Evolutionary conservation across 805 yeast genomes (phyloP), one percentile per base, ranked within the genome.

Genomic region (Priceomyces fermenticarens): DNA sequence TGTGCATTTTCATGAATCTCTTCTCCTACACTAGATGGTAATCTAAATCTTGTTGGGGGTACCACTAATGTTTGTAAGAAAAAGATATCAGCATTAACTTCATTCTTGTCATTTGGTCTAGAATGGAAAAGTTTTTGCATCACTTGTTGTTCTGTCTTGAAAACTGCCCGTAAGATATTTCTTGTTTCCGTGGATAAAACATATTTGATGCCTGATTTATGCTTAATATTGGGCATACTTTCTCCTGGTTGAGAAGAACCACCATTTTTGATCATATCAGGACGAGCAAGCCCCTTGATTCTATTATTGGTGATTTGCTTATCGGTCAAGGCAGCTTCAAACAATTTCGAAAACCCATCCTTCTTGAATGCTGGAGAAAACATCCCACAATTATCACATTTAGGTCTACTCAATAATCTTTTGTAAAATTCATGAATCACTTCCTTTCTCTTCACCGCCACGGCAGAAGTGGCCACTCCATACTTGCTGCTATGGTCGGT

Each of bases 351-450:
- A 58, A 81, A 84, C 0, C 99, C 99, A 60, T 93, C 99, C 56
- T 90, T 91, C 68, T 99, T 81, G 72, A 84, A 91, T 28, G 84
- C 73, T 41, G 99, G 98, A 34, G 97, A 88, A 63, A 73, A 87
- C 96, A 90, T 87, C 33, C 89, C 88, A 77, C 99, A 93, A 65
- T 90, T 89, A 55, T 88, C 96, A 77, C 99, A 93, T 63, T 83
- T 86, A 41, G 89, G 83, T 63, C 97, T 80, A 36, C 85, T 63
- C 47, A 87, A 67, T 37, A 90, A 63, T 53, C 78, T 78, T 53
- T 78, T 79, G 71, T 89, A 87, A 54, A 90, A 84, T 28, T 83
- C 88, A 43, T 81, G 83, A 48, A 88, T 73, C 41, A 80, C 64
- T 9, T 59, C 60, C 60, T 91, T 89, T 67, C 99, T 81, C 65